Conservation (phyloP, 768 basidiomycete species). For the Suillus brevipes region DNA sequence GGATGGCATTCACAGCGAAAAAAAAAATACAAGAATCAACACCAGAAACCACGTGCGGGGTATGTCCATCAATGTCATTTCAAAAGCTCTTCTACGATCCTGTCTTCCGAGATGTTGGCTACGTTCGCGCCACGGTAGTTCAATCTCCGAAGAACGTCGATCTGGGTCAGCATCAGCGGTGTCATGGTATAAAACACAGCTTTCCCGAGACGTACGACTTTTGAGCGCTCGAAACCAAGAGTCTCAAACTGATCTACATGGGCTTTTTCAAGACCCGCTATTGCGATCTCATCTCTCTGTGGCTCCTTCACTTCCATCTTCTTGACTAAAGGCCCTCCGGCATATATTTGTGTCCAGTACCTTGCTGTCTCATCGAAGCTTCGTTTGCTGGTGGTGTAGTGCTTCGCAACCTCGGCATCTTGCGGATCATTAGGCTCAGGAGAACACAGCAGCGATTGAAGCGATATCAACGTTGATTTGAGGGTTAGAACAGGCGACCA, state of each 20-base stretch:
- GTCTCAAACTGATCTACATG: slow-evolving; percentile 84
- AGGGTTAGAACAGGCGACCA: slow-evolving; percentile 95
- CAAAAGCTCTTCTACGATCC: slow-evolving; percentile 83
- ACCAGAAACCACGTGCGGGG: slow-evolving; percentile 23
- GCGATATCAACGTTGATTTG: slow-evolving; percentile 92
- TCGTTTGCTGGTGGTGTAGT: slow-evolving; percentile 84
- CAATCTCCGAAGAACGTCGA: slow-evolving; percentile 82
- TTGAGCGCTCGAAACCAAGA: slow-evolving; percentile 77
- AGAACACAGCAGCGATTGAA: slow-evolving; percentile 89
- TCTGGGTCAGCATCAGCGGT: slow-evolving; percentile 43
- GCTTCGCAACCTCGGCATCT: slow-evolving; percentile 97
- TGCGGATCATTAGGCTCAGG: slow-evolving; percentile 97
- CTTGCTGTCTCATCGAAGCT: slow-evolving; percentile 91
- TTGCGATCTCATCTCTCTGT: slow-evolving; percentile 49
- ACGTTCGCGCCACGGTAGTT: slow-evolving; percentile 88
- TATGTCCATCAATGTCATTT: slow-evolving; percentile 43
- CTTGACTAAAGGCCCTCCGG: slow-evolving; percentile 63
- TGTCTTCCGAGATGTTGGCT: slow-evolving; percentile 77
- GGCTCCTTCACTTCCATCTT: slow-evolving; percentile 33
- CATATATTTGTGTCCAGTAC: slow-evolving; percentile 94
- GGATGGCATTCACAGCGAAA: slow-evolving; percentile 22
- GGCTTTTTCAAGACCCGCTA: slow-evolving; percentile 79
- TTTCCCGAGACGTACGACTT: slow-evolving; percentile 68
- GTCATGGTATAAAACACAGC: slow-evolving; percentile 2
- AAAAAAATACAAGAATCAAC: slow-evolving; percentile 22